These are phyloP conservation scores for Karstenula rhodostoma DNA, from an alignment of 2,329 filamentous ascomycete genomes.

Conservation along the genomic window DNA sequence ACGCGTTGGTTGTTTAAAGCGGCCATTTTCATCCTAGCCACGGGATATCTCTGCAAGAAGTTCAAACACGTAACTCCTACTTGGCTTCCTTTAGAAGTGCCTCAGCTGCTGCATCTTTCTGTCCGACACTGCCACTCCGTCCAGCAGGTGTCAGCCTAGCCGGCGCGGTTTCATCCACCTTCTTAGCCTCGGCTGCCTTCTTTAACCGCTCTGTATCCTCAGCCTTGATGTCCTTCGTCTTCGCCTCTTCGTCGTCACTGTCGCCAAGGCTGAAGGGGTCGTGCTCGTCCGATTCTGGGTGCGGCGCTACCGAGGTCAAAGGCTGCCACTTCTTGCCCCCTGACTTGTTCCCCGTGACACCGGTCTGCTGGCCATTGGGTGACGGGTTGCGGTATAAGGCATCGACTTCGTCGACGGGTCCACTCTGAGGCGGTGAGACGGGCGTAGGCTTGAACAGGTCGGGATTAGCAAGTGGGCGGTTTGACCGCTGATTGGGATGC, in stretches of 20 bases:
- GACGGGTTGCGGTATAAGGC: conserved; percentile 68
- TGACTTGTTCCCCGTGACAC: conserved; percentile 37
- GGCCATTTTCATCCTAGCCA: neutral
- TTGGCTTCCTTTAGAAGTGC: conserved; percentile 53
- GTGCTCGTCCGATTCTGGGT: conserved; percentile 81
- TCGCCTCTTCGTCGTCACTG: conserved; percentile 86
- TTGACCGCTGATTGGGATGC: conserved; percentile 63
- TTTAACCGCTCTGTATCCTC: conserved; percentile 63
- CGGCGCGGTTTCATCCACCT: conserved; percentile 29
- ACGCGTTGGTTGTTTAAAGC: neutral
- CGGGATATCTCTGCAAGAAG: neutral
- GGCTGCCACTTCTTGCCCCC: conserved; percentile 98
- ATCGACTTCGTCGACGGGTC: conserved; percentile 80
- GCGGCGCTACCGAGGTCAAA: conserved; percentile 82
- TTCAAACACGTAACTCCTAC: conserved; percentile 21
- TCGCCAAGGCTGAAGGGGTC: conserved; percentile 97
- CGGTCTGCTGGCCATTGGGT: conserved; percentile 38
- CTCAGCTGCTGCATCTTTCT: conserved; percentile 57
- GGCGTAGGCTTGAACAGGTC: conserved; percentile 79
- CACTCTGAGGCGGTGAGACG: conserved; percentile 60
- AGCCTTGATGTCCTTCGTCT: conserved; percentile 67
- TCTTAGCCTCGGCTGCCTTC: conserved; percentile 53
- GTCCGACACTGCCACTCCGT: conserved; percentile 52
- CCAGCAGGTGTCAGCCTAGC: conserved; percentile 49
- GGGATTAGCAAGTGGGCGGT: conserved; percentile 75